Evolutionary conservation across 768 basidiomycete species (phyloP).

Genomic region (Leccinum boreale): DNA sequence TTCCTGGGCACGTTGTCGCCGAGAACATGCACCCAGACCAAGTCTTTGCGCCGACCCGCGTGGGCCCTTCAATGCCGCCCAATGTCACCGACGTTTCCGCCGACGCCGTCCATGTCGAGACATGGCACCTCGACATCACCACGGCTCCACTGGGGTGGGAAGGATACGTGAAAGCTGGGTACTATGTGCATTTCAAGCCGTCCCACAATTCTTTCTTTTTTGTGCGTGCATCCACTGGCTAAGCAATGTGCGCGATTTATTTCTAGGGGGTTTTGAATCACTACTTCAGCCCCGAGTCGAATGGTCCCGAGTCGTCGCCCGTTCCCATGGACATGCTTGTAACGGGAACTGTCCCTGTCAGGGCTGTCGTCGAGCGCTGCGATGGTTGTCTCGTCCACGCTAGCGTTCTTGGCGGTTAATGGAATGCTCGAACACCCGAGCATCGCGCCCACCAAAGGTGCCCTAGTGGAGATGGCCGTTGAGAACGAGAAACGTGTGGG

Average conservation of each 20-base stretch:
- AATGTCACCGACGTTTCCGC: constrained; percentile 30
- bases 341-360: constrained; percentile 79
- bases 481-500: constrained; percentile 84
- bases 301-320: constrained; percentile 33
- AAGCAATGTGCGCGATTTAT: background rate
- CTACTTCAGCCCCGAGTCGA: constrained; percentile 41
- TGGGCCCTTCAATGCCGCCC: constrained; percentile 14
- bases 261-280: constrained; percentile 63
- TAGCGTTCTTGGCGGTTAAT: constrained; percentile 78
- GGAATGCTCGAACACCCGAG: constrained; percentile 44
- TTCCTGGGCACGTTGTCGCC: constrained; percentile 55
- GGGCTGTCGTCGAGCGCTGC: constrained; percentile 88
- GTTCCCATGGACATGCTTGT: constrained; percentile 71
- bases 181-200: constrained; percentile 52
- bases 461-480: constrained; percentile 76
- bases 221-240: background rate
- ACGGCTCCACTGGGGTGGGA: constrained; percentile 74
- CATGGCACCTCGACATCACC: constrained; percentile 71
- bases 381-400: constrained; percentile 84
- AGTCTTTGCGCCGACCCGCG: constrained; percentile 51
- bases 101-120: constrained; percentile 39
- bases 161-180: constrained; percentile 85
- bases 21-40: constrained; percentile 60
- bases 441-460: constrained; percentile 48
- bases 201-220: background rate